Evolutionary conservation across 2,329 filamentous ascomycete genomes (phyloP), one percentile per base, ranked within the genome.

Genomic region (Daldinia sp.): DNA sequence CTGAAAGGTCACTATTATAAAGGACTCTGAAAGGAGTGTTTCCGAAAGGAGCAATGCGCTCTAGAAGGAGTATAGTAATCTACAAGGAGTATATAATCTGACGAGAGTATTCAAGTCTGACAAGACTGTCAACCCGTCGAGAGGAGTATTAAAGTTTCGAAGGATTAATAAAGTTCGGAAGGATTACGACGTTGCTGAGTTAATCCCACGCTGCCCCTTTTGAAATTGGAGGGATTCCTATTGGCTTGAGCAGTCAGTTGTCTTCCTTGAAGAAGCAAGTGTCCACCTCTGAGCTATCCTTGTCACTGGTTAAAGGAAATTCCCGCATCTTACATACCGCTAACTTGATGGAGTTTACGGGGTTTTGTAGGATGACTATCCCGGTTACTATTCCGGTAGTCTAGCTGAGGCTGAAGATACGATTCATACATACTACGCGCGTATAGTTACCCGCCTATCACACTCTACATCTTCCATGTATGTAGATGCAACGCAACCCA

Each of bases 291-390:
- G 1, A 23, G 13, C 26, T 46, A 23, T 39, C 12, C 42, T 46
- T 46, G 12, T 46, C 9, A 26, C 13, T 46, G 42, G 9, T 5
- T 15, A 6, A 7, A 48, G 44, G 44, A 6, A 28, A 28, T 48
- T 48, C 13, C 44, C 44, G 44, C 20, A 15, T 48, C 44, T 48
- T 48, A 48, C 44, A 28, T 26, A 7, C 3, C 12, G 15, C 44
- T 48, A 48, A 48, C 44, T 48, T 48, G 12, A 48, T 48, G 44
- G 44, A 48, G 44, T 48, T 48, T 48, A 48, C 44, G 44, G 44
- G 23, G 44, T 15, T 48, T 48, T 20, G 44, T 48, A 48, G 44
- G 44, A 48, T 48, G 44, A 48, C 44, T 48, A 48, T 26, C 44
- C 44, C 6, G 15, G 44, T 26, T 50, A 3, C 46, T 30, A 50